These are phyloP conservation scores for Penicillium salamii DNA, from an alignment of 495 filamentous ascomycete species.

Conservation along the genomic window DNA sequence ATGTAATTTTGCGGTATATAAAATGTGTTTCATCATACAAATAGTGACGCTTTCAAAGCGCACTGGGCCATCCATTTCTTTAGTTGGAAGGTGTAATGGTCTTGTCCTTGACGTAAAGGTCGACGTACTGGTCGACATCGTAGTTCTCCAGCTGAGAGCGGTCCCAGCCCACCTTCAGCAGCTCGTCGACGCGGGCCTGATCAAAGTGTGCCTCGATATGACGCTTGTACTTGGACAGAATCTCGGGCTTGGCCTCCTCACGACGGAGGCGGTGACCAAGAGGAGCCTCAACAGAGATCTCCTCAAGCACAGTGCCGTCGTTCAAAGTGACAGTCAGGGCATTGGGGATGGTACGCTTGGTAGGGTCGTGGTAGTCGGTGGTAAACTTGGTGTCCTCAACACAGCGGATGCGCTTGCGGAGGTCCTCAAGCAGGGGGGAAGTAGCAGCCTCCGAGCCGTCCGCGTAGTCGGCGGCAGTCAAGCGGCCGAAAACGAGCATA, in stretches of 20 bases:
- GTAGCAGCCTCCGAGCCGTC: slow-evolving; percentile 90
- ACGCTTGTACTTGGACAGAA: slow-evolving; percentile 89
- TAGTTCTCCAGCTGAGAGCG: slow-evolving; percentile 70
- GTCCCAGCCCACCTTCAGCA: slow-evolving; percentile 74
- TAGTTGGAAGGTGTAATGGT: slow-evolving; percentile 32
- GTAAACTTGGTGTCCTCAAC: slow-evolving; percentile 96
- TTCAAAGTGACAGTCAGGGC: slow-evolving; percentile 89
- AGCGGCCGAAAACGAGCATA: slow-evolving; percentile 90
- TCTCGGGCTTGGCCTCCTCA: slow-evolving; percentile 96
- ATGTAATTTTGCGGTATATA: slow-evolving; percentile 19
- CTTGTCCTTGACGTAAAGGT: slow-evolving; percentile 80
- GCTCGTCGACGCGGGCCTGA: slow-evolving; percentile 68
- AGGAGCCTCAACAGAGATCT: slow-evolving; percentile 92
- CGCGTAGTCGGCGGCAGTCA: slow-evolving; percentile 87
- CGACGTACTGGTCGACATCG: slow-evolving; percentile 89
- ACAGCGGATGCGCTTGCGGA: slow-evolving; percentile 88
- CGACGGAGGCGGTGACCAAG: slow-evolving; percentile 88
- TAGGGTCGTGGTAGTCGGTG: slow-evolving; percentile 86
- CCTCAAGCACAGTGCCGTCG: slow-evolving; percentile 89
- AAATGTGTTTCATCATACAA: slow-evolving; percentile 22
- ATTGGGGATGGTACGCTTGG: slow-evolving; percentile 93
- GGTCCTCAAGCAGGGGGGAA: slow-evolving; percentile 80
- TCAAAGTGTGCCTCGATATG: slow-evolving; percentile 83
- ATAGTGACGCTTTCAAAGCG: neutral
- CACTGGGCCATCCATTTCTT: neutral